A percentile compares a stretch with the other conserved stretches of the same genome.
phyloP scores from a whole-genome alignment of 2,329 filamentous ascomycete genomes.

The Penicillium sp. region DNA sequence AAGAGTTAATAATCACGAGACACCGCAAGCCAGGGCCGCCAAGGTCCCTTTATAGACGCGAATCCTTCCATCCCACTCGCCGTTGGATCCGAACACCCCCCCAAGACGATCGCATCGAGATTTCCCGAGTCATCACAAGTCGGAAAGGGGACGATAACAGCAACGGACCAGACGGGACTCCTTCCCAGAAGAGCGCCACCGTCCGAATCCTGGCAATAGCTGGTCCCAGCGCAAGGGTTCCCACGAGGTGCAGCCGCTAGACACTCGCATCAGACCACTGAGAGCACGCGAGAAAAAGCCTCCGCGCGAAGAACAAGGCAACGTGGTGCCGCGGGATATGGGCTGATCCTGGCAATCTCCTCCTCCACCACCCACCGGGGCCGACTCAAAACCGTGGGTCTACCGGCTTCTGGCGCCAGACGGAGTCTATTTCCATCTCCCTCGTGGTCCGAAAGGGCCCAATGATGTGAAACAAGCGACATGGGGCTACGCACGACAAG shows the following conservation, averaged over 20 bases:
- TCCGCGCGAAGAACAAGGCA: constrained; percentile 8
- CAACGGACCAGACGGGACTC: too few species aligned
- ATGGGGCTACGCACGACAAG: too few species aligned
- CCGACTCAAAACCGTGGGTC: background rate
- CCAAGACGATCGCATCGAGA: too few species aligned
- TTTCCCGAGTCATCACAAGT: too few species aligned
- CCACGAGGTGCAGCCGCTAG: background rate
- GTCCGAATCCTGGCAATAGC: constrained; percentile 8
- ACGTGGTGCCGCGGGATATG: constrained; percentile 15
- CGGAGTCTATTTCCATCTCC: too few species aligned
- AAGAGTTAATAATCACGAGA: background rate
- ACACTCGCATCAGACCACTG: constrained; percentile 21
- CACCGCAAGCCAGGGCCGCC: too few species aligned
- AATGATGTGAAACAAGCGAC: constrained; percentile 16
- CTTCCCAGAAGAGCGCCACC: constrained; percentile 9
- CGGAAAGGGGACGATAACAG: too few species aligned
- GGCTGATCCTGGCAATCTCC: constrained; percentile 24
- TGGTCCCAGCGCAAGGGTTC: constrained; percentile 6
- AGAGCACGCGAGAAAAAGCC: background rate
- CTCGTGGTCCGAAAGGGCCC: too few species aligned
- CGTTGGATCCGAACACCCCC: too few species aligned
- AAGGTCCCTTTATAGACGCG: too few species aligned
- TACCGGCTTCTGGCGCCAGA: too few species aligned
- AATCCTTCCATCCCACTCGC: too few species aligned
- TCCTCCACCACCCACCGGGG: constrained; percentile 9